phyloP scores from a whole-genome alignment of 176 grass and related monocot genomes.

The Paspalum notatum region DNA sequence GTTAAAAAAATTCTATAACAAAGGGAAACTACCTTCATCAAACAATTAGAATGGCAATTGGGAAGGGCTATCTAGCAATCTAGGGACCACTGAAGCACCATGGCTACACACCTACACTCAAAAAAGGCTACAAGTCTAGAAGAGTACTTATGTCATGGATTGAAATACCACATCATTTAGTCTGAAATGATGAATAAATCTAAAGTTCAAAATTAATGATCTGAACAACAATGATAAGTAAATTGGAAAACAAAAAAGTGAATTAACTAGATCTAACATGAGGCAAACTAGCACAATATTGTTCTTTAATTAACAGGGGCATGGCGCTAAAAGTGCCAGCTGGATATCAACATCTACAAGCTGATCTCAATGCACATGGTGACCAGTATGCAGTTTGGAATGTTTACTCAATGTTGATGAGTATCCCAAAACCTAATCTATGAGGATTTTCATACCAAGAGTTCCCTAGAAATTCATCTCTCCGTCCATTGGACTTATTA shows the following conservation, averaged over 20 bases:
- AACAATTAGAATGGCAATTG: constrained; percentile 4
- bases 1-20: background rate
- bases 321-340: background rate
- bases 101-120: background rate
- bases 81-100: constrained; percentile 18
- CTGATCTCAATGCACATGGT: background rate
- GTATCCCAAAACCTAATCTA: background rate
- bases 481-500: background rate
- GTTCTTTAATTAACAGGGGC: background rate
- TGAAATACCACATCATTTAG: constrained; percentile 7
- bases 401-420: background rate
- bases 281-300: background rate
- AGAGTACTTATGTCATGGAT: background rate
- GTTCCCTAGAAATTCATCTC: background rate
- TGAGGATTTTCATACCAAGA: background rate
- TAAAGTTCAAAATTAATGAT: constrained; percentile 11
- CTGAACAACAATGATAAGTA: background rate
- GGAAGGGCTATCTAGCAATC: background rate
- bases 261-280: constrained; percentile 14
- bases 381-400: background rate
- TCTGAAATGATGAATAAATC: background rate
- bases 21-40: background rate
- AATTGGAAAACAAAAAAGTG: background rate
- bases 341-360: background rate
- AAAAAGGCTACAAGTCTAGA: background rate